phyloP scores from a whole-genome alignment of 495 filamentous ascomycete genomes.

The Alectoria sarmentosa region DNA sequence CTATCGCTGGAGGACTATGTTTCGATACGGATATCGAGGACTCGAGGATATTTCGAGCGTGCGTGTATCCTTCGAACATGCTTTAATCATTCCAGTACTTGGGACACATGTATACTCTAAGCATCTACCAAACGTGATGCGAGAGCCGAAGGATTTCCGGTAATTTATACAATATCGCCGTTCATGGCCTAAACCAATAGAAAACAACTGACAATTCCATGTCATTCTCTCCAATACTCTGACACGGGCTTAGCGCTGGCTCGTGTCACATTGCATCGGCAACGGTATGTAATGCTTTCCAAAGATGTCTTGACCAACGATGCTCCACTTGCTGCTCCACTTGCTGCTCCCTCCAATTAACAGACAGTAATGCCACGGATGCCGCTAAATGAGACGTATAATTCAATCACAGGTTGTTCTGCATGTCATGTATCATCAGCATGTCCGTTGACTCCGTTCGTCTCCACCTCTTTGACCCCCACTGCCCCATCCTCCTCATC shows the following conservation, averaged over 20 bases:
- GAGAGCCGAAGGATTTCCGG: not conserved
- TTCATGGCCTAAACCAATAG: not conserved
- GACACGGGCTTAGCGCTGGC: too few relatives aligned
- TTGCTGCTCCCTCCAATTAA: not conserved
- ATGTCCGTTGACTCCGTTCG: constrained; percentile 18
- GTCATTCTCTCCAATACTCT: too few relatives aligned
- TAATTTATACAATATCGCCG: not conserved
- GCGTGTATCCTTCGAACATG: too few relatives aligned
- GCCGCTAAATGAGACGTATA: constrained; percentile 15
- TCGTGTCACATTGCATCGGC: not conserved
- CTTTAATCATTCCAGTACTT: not conserved
- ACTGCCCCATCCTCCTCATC: constrained; percentile 21
- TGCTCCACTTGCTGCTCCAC: too few relatives aligned
- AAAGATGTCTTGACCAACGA: not conserved
- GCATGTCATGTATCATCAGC: constrained; percentile 5
- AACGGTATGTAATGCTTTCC: not conserved
- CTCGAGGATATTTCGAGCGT: too few relatives aligned
- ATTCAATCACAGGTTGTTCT: not conserved
- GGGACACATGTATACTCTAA: not conserved
- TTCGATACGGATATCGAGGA: too few relatives aligned
- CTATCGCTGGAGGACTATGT: too few relatives aligned
- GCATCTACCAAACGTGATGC: not conserved
- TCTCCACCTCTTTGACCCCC: constrained; percentile 24
- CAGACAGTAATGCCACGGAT: not conserved
- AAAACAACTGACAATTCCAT: not conserved